These are phyloP conservation scores for Papiliotrema fonsecae DNA, from an alignment of 1,284 basidiomycete genomes.

Conservation along the genomic window DNA sequence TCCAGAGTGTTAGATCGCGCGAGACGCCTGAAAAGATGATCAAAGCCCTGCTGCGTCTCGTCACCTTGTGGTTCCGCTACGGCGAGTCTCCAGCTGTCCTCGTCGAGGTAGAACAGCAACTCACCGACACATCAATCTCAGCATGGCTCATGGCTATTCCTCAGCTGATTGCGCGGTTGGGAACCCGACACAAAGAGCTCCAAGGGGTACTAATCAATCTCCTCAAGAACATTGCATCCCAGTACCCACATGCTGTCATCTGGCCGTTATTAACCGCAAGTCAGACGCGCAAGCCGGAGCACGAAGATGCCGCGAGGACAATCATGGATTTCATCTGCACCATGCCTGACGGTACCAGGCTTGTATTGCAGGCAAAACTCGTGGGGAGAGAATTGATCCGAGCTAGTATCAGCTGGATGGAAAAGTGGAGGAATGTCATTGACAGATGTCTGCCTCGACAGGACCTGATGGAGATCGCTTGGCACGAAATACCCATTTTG, in stretches of 20 bases:
- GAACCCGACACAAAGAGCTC: conserved; percentile 30
- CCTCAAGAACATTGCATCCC: conserved; percentile 32
- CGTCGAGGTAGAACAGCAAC: conserved; percentile 31
- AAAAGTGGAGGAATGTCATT: conserved; percentile 35
- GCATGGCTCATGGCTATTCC: conserved; percentile 40
- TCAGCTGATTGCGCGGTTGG: conserved; percentile 42
- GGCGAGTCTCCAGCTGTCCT: conserved; percentile 81
- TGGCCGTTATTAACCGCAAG: conserved; percentile 43
- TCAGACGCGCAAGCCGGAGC: conserved; percentile 34
- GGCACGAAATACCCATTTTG: conserved; percentile 25
- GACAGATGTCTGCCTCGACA: conserved; percentile 26
- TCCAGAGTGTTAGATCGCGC: conserved; percentile 29
- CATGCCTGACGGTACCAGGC: conserved; percentile 26
- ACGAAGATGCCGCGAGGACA: conserved; percentile 34
- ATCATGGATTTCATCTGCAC: conserved; percentile 41
- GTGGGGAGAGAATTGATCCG: conserved; percentile 39
- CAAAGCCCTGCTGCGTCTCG: conserved; percentile 80
- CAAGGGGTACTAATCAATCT: conserved; percentile 32
- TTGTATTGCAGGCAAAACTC: conserved; percentile 38
- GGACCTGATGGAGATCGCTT: conserved; percentile 32
- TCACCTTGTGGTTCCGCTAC: conserved; percentile 98
- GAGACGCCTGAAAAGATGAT: conserved; percentile 35
- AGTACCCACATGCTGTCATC: conserved; percentile 42
- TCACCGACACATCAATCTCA: conserved; percentile 22
- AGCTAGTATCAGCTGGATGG: conserved; percentile 32